Conservation (phyloP, 179 eudicot genomes). For the Actinidia polygama region DNA sequence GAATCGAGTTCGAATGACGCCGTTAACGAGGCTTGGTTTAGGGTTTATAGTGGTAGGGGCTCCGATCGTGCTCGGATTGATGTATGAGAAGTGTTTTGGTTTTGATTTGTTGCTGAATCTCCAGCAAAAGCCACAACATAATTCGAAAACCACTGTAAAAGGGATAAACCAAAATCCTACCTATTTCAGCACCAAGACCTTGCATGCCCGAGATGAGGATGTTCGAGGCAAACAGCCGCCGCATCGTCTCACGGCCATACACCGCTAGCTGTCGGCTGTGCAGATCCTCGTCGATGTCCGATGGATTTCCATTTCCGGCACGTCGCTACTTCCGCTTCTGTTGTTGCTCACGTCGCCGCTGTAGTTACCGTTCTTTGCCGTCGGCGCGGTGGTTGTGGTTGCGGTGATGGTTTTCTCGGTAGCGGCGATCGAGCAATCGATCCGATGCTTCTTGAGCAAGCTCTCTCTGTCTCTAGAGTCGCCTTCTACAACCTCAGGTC, state of each 20-base stretch:
- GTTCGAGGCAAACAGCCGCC: conserved; percentile 77
- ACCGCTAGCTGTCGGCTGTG: conserved; percentile 97
- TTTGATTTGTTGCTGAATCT: conserved; percentile 21
- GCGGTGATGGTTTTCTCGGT: conserved; percentile 22
- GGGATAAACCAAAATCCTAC: conserved; percentile 30
- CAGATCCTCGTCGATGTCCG: conserved; percentile 92
- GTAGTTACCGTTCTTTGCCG: conserved; percentile 8
- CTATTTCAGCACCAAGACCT: conserved; percentile 93
- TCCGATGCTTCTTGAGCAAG: conserved; percentile 47
- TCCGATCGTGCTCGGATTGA: conserved; percentile 28
- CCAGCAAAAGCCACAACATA: too few relatives aligned
- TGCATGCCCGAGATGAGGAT: conserved; percentile 85
- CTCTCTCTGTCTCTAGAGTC: conserved; percentile 20
- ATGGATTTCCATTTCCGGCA: conserved; percentile 40
- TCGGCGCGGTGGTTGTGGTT: conserved; percentile 15
- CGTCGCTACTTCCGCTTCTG: not conserved
- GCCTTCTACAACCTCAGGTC: conserved; percentile 52
- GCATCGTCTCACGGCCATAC: conserved; percentile 98
- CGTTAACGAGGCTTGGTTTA: conserved; percentile 26
- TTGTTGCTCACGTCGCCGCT: conserved; percentile 12
- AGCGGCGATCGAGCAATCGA: conserved; percentile 26
- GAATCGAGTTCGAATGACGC: conserved; percentile 32
- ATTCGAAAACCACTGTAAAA: not conserved
- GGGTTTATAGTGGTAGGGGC: conserved; percentile 24
- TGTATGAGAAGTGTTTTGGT: conserved; percentile 12